Conservation (phyloP, 345 rosid genomes). For the Gossypium mustelinum region DNA sequence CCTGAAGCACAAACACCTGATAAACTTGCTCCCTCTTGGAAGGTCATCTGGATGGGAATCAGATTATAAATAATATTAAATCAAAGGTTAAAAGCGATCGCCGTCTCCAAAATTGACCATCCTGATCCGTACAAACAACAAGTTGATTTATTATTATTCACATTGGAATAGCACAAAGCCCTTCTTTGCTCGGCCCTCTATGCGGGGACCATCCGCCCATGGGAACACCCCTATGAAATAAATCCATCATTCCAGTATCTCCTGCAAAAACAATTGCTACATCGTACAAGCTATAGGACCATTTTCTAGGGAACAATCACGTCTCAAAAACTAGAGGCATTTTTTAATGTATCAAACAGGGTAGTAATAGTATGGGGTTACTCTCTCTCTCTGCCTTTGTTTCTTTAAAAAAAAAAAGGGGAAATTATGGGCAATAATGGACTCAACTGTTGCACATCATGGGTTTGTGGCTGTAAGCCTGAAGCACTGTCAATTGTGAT, state of each 20-base stretch:
- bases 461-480: constrained; percentile 16
- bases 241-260: constrained; percentile 11
- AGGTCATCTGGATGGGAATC: constrained; percentile 27
- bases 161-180: not conserved
- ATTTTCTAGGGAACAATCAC: constrained; percentile 17
- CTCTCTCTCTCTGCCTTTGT: not conserved
- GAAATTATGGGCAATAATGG: not conserved
- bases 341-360: not conserved
- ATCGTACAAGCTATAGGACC: not conserved
- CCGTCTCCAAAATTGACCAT: not conserved
- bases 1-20: constrained; percentile 23
- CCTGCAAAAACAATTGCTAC: not conserved
- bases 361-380: not conserved
- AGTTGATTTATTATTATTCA: constrained; percentile 10
- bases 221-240: constrained; percentile 18
- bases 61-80: not conserved
- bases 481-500: constrained; percentile 17
- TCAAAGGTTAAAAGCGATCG: constrained; percentile 11
- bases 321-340: constrained; percentile 2
- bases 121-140: not conserved
- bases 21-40: constrained; percentile 31
- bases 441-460: constrained; percentile 22
- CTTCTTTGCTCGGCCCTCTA: constrained; percentile 26
- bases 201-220: constrained; percentile 30
- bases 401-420: too few species aligned